Conservation (phyloP, 768 basidiomycete genomes). For the Coprinopsis sp. region DNA sequence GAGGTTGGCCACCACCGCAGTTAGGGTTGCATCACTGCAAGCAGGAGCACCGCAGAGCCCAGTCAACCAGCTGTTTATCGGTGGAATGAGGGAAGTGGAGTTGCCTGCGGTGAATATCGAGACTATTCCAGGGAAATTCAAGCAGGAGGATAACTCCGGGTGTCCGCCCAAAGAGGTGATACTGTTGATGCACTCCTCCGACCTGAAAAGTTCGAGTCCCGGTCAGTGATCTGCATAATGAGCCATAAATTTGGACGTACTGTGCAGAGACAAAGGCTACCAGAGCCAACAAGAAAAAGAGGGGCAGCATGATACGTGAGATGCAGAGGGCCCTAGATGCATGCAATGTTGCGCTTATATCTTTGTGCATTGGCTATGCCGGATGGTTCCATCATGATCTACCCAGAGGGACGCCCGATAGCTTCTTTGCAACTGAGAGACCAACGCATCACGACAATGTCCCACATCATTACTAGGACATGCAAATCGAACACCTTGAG, state of each 20-base stretch:
- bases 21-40: conserved; percentile 59
- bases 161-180: conserved; percentile 40
- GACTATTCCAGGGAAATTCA: conserved; percentile 43
- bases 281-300: conserved; percentile 26
- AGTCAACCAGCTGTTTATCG: conserved; percentile 58
- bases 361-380: too few species aligned
- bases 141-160: conserved; percentile 41
- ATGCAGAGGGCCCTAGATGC: conserved; percentile 11
- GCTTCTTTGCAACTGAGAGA: too few species aligned
- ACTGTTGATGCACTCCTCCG: conserved; percentile 43
- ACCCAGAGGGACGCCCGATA: too few species aligned
- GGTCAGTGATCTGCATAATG: conserved; percentile 1
- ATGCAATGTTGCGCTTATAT: neutral
- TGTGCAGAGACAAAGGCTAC: conserved; percentile 38
- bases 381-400: too few species aligned
- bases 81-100: conserved; percentile 37
- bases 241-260: conserved; percentile 29
- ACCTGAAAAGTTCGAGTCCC: conserved; percentile 19
- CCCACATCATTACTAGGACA: too few species aligned
- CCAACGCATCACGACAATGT: too few species aligned
- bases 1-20: conserved; percentile 48
- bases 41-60: conserved; percentile 46
- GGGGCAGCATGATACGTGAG: conserved; percentile 20
- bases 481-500: too few species aligned
- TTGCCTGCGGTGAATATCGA: conserved; percentile 29